Conservation (phyloP, 495 filamentous ascomycete species). For the Annulohypoxylon maeteangense region DNA sequence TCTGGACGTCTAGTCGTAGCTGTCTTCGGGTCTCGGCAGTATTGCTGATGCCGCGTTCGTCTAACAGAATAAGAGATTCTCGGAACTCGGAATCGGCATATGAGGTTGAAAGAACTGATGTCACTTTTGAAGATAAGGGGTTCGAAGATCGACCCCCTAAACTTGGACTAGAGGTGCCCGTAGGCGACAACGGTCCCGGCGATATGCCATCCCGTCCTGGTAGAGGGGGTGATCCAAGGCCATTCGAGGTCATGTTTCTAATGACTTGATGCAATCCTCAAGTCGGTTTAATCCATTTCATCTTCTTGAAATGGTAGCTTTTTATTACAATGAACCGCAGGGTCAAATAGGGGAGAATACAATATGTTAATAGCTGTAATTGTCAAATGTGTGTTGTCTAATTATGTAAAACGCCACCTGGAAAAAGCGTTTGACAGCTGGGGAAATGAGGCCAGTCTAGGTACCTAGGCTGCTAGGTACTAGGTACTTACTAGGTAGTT, state of each 20-base stretch:
- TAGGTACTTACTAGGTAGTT: constrained; percentile 1
- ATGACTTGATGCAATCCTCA: constrained; percentile 9
- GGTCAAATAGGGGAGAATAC: not conserved
- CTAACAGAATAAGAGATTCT: constrained; percentile 81
- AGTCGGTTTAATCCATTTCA: not conserved
- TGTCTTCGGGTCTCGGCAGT: constrained; percentile 81
- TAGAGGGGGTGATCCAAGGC: constrained; percentile 37
- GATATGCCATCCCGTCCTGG: constrained; percentile 39
- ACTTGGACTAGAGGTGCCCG: constrained; percentile 6
- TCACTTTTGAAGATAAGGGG: constrained; percentile 77
- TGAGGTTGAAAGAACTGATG: constrained; percentile 86
- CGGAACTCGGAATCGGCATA: constrained; percentile 94
- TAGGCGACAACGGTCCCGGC: constrained; percentile 38
- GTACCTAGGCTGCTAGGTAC: not conserved
- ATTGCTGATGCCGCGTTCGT: constrained; percentile 76
- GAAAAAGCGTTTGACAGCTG: constrained; percentile 19
- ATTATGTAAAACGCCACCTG: constrained; percentile 22
- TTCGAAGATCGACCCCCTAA: constrained; percentile 50
- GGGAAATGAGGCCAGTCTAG: not conserved
- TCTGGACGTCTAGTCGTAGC: constrained; percentile 85
- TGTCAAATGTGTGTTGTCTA: not conserved
- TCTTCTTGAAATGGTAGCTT: constrained; percentile 9
- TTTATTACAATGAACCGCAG: not conserved
- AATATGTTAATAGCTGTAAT: not conserved
- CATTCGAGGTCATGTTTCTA: constrained; percentile 41